These are phyloP conservation scores for Phyllosticta citriasiana DNA, from an alignment of 2,329 filamentous ascomycete genomes.

Conservation along the genomic window DNA sequence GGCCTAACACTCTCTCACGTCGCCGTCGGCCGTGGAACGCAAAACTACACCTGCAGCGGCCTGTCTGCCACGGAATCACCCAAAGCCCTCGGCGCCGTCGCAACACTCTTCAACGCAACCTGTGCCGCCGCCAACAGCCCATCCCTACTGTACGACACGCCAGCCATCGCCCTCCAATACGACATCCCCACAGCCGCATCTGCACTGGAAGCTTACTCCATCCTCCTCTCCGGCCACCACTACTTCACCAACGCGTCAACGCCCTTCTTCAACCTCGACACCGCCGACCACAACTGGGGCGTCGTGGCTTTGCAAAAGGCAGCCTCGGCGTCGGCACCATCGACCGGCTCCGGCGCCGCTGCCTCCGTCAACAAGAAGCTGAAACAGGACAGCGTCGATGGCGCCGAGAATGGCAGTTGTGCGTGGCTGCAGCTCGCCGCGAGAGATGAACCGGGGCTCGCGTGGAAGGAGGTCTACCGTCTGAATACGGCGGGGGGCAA, in stretches of 20 bases:
- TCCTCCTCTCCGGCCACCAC: slow-evolving; percentile 64
- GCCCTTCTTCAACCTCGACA: slow-evolving; percentile 72
- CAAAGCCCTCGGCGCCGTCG: slow-evolving; percentile 60
- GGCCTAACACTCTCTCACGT: slow-evolving; percentile 65
- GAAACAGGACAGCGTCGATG: neutral
- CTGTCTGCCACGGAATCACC: slow-evolving; percentile 51
- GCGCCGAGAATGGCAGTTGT: slow-evolving; percentile 50
- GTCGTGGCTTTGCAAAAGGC: slow-evolving; percentile 57
- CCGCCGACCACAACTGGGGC: slow-evolving; percentile 39
- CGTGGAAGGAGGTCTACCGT: slow-evolving; percentile 69
- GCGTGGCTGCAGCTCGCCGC: slow-evolving; percentile 64
- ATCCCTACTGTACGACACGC: slow-evolving; percentile 53
- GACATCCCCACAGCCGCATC: slow-evolving; percentile 39
- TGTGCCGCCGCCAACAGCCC: slow-evolving; percentile 66
- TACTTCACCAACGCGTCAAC: slow-evolving; percentile 64
- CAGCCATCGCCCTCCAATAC: slow-evolving; percentile 59
- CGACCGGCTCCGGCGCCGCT: slow-evolving; percentile 36
- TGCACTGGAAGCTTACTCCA: slow-evolving; percentile 44
- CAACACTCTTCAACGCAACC: slow-evolving; percentile 78
- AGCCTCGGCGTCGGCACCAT: slow-evolving; percentile 52
- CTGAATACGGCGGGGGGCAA: slow-evolving; percentile 75
- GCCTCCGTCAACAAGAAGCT: neutral
- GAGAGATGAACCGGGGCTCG: slow-evolving; percentile 30
- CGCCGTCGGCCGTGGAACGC: slow-evolving; percentile 75
- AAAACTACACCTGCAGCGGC: slow-evolving; percentile 82